Percentiles rank a stretch among this genome's conserved stretches.
These are phyloP conservation scores for Taxillus chinensis DNA, from an alignment of 164 flowering plant genomes.

Conservation along the genomic window DNA sequence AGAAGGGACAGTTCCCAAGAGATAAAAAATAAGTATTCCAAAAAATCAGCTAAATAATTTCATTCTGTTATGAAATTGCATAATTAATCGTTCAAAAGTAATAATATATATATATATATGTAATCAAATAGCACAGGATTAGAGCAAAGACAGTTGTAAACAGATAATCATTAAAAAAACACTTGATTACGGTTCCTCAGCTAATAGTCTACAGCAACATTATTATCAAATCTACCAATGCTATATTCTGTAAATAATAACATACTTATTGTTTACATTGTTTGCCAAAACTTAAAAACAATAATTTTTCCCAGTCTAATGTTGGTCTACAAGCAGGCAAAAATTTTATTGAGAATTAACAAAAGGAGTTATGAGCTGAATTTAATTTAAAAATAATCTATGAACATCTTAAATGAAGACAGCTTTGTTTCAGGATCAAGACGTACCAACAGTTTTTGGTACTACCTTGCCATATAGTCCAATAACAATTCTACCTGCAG, in stretches of 20 bases:
- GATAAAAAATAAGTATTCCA: no score
- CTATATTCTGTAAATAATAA: no score
- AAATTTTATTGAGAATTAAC: no score
- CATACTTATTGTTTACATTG: no score
- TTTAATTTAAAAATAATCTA: no score
- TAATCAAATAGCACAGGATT: not conserved
- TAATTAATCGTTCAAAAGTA: not conserved
- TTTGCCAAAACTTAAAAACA: no score
- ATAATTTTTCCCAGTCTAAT: no score
- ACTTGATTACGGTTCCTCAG: not conserved
- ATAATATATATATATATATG: not conserved
- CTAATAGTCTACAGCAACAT: no score
- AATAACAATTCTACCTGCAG: conserved; percentile 87
- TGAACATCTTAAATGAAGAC: no score
- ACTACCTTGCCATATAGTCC: conserved; percentile 89
- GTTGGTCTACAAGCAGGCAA: no score
- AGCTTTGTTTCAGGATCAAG: not conserved
- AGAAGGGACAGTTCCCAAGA: not conserved
- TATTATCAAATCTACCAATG: no score
- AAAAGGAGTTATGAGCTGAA: no score
- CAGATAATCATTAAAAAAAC: not conserved
- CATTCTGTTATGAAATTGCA: not conserved
- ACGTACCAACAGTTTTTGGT: conserved; percentile 89
- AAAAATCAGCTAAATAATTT: conserved; percentile 1
- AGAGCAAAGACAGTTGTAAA: not conserved